A percentile compares a stretch with the other conserved stretches of the same genome.
Evolutionary conservation across 306 rosid species (phyloP).

Genomic region (Cucurbita maxima): DNA sequence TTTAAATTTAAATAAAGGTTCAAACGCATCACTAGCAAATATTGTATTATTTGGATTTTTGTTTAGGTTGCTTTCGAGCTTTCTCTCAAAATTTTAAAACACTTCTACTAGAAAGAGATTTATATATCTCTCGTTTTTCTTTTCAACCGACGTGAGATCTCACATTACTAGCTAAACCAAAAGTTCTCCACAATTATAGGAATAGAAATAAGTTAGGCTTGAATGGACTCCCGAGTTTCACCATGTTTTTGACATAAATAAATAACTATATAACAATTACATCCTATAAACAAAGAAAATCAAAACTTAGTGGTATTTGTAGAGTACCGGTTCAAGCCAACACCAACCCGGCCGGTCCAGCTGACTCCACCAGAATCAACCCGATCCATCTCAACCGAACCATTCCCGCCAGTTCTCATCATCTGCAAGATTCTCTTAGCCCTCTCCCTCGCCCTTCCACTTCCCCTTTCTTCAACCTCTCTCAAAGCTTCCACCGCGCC

Average conservation of each 20-base stretch:
- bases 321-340: conserved; percentile 23
- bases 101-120: too few relatives aligned
- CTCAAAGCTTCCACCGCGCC: conserved; percentile 58
- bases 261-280: background rate
- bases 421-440: conserved; percentile 52
- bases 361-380: background rate
- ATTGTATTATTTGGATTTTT: too few relatives aligned
- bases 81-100: too few relatives aligned
- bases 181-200: too few relatives aligned
- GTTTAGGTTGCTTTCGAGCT: too few relatives aligned
- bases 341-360: background rate
- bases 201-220: too few relatives aligned
- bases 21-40: too few relatives aligned
- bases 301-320: conserved; percentile 44
- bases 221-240: background rate
- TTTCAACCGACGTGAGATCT: too few relatives aligned
- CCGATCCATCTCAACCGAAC: conserved; percentile 19
- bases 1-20: too few relatives aligned
- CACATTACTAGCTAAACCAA: too few relatives aligned
- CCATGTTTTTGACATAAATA: background rate
- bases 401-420: conserved; percentile 34
- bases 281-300: background rate
- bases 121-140: too few relatives aligned
- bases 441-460: conserved; percentile 69
- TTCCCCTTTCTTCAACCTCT: conserved; percentile 60